Base-by-base conservation (phyloP, 176 grass and related monocot species). In the Eleusine coracana region DNA sequence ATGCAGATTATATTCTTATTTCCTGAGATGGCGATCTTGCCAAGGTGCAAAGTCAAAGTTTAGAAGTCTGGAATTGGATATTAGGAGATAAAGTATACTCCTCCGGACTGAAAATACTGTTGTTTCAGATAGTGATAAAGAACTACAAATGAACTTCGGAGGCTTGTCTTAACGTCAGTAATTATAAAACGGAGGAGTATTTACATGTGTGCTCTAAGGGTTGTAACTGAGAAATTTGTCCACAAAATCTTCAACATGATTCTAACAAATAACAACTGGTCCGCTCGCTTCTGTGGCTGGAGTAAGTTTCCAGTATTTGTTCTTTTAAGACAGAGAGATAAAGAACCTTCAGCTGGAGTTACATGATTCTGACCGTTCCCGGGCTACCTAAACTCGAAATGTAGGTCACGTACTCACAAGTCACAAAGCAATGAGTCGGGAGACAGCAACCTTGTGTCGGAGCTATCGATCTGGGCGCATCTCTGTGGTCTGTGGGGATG, bases 1-100 rank as follows among this genome's bases (percentile, higher is more conserved):
- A 79, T 10, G 87, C 77, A 81, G 91, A 80, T 29, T 92, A 94
- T 54, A 70, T 95, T 86, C 73, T 93, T 67, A 89, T 96, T 41
- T 73, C 86, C 23, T 96, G 67, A 90, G 27, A 49, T 6, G 14
- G 14, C 11, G 14, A 56, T 61, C 11, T 49, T 13, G 49, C 25
- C 46, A 59, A 70, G 7, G 21, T 25, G 61, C 65, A 41, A 51
- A 81, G 28, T 17, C 50, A 25, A 25, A n/a, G 75, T 45, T 59
- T 23, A 39, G 60, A 51, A 31, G 4, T 62, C 49, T 21, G 46
- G 6, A 73, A 40, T 46, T 28, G 21, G 39, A 50, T 21, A 18
- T 34, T 28, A 52, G 10, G 34, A n/a, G 16, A 74, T 4, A 78
- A n/a, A 54, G 16, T 17, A 48, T 60, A n/a, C n/a, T n/a, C n/a